Evolutionary conservation across 2,329 filamentous ascomycete species (phyloP), one percentile per base, ranked within the genome.

Genomic region (Allantophomopsis lycopodina): DNA sequence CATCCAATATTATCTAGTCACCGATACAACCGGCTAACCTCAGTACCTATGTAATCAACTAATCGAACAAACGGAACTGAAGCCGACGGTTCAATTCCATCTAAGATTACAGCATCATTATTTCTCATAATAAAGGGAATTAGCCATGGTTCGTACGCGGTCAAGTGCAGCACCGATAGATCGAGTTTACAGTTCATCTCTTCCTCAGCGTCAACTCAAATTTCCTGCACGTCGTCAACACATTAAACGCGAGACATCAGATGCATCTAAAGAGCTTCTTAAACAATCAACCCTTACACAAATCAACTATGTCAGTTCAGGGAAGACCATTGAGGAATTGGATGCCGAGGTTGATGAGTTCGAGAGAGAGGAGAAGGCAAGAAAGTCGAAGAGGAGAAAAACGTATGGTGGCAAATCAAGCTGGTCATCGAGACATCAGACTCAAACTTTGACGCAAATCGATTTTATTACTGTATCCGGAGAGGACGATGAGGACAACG

Each of bases 251-350:
- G n/a, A 38, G 42, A 31, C 48, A 43, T 35, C 47, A 53, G 32
- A 52, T 48, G 5, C 53, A 55, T 35, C 32, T 8, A 15, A 18
- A 34, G 23, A 34, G 32, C 32, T 34, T 6, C 16, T 18, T 3
- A 15, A n/a, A n/a, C 35, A 36, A n/a, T n/a, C 14, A 6, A 54
- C 48, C 7, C 46, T 56, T 12, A 54, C 50, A 3, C 52, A 55
- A 34, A 41, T 55, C 33, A 44, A 51, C 17, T 45, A n/a, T 30
- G 36, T 49, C 43, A 52, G 45, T 36, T 47, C 47, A 30, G 42
- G 18, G 14, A 44, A 42, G 7, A 40, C 37, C 7, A n/a, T n/a
- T 10, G 46, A 45, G 11, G 43, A 45, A 3, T 37, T 40, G 17
- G 39, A 40, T 32, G 40, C 39, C 38, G 37, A 41, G 4, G 41